Percentiles rank a stretch among this genome's conserved stretches.
phyloP scores from a whole-genome alignment of 2,329 filamentous ascomycete species.

The Xylaria sp. region DNA sequence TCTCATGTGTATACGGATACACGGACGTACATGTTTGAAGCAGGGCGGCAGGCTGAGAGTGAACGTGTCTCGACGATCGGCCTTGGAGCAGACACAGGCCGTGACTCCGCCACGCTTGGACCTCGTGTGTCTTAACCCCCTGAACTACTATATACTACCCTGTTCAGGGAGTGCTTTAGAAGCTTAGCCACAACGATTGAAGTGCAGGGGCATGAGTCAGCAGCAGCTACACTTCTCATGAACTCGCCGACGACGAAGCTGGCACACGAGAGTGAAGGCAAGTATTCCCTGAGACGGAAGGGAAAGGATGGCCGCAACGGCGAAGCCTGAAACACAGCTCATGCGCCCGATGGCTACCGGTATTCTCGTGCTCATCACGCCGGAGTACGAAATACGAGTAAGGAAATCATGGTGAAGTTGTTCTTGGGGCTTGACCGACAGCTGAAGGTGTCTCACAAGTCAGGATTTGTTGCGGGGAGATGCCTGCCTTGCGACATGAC shows the following conservation, averaged over 20 bases:
- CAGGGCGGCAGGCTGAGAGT: conserved; percentile 1
- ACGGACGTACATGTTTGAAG: background rate
- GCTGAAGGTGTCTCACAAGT: background rate
- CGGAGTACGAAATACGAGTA: background rate
- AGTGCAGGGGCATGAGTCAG: background rate
- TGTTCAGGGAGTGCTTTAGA: background rate
- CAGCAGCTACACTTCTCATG: background rate
- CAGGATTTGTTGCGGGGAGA: background rate
- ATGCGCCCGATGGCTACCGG: background rate
- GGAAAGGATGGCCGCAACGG: background rate
- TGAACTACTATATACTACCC: background rate
- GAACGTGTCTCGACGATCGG: background rate
- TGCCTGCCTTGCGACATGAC: background rate
- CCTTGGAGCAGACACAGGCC: background rate
- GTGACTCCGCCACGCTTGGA: background rate
- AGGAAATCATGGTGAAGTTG: background rate
- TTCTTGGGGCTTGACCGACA: background rate
- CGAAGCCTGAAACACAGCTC: background rate
- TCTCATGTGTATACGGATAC: background rate
- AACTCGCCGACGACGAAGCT: background rate
- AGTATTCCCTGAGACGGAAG: background rate
- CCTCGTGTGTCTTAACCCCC: background rate
- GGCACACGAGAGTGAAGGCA: background rate
- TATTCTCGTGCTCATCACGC: background rate
- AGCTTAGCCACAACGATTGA: background rate